Evolutionary conservation across 352 stramenopile species (phyloP).

Genomic region (Phytopythium boreale): DNA sequence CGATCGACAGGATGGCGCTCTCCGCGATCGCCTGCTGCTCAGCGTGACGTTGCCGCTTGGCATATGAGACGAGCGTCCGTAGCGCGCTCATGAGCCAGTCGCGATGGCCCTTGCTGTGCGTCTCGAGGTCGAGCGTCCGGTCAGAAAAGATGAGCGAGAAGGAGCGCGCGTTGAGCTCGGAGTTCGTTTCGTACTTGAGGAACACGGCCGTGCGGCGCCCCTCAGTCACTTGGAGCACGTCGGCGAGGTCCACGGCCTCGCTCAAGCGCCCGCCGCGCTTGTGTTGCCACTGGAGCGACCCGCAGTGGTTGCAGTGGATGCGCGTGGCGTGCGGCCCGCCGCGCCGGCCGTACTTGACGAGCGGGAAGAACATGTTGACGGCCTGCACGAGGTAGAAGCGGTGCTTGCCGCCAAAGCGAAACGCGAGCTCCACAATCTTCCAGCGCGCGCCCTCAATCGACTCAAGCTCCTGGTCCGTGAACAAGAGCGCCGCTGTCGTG

Average conservation of each 20-base stretch:
- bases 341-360: conserved; percentile 78
- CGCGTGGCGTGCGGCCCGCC: conserved; percentile 65
- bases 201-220: conserved; percentile 75
- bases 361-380: conserved; percentile 83
- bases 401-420: conserved; percentile 82
- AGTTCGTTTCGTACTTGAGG: conserved; percentile 57
- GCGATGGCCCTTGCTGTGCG: conserved; percentile 63
- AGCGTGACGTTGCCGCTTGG: conserved; percentile 60
- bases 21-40: conserved; percentile 82
- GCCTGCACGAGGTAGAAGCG: conserved; percentile 84
- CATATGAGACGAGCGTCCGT: conserved; percentile 70
- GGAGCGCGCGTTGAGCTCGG: conserved; percentile 45
- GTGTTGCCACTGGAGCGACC: conserved; percentile 84
- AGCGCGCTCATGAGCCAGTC: conserved; percentile 83
- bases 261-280: conserved; percentile 67
- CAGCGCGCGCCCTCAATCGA: conserved; percentile 74
- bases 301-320: conserved; percentile 79
- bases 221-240: conserved; percentile 65
- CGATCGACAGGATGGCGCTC: conserved; percentile 35
- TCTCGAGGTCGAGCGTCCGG: conserved; percentile 81
- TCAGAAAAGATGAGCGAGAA: conserved; percentile 75
- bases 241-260: conserved; percentile 65
- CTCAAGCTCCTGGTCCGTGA: conserved; percentile 78
- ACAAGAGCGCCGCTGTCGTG: conserved; percentile 41
- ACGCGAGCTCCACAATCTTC: conserved; percentile 86